A percentile compares a stretch with the other conserved stretches of the same genome.
Conservation (phyloP, 2,329 filamentous ascomycete species). For the Fusarium praegraminearum region DNA sequence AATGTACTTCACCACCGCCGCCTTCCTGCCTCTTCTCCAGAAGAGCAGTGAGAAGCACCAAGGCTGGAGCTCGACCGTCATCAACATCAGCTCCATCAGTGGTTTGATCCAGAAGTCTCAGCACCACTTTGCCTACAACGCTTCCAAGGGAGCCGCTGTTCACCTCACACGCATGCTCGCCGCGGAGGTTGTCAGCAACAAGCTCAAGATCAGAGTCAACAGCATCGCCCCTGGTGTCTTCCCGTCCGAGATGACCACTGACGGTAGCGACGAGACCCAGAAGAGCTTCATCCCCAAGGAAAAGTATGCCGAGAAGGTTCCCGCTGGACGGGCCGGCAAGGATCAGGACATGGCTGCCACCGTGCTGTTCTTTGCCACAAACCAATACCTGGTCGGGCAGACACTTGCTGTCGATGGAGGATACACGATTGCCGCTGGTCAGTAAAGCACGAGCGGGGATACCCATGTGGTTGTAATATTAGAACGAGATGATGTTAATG, state of each 20-base stretch:
- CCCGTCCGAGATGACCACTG: slow-evolving; percentile 78
- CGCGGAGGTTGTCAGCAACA: slow-evolving; percentile 67
- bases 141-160: slow-evolving; percentile 72
- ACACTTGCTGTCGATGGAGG: slow-evolving; percentile 60
- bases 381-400: slow-evolving; percentile 61
- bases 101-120: slow-evolving; percentile 72
- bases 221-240: slow-evolving; percentile 79
- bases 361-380: slow-evolving; percentile 66
- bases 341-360: slow-evolving; percentile 78
- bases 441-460: slow-evolving; percentile 1
- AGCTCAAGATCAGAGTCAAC: slow-evolving; percentile 75
- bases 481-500: slow-evolving; percentile 12
- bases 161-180: slow-evolving; percentile 75
- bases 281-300: slow-evolving; percentile 71
- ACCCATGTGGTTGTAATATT: background rate
- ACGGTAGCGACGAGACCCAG: slow-evolving; percentile 59
- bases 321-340: slow-evolving; percentile 74
- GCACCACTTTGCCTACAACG: slow-evolving; percentile 75
- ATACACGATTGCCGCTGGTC: slow-evolving; percentile 55
- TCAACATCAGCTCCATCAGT: slow-evolving; percentile 77
- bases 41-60: slow-evolving; percentile 57
- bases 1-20: slow-evolving; percentile 73
- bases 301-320: slow-evolving; percentile 70
- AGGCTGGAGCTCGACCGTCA: slow-evolving; percentile 69
- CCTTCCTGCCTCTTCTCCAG: slow-evolving; percentile 72